These are phyloP conservation scores for Rhynchosporium secalis DNA, from an alignment of 2,329 filamentous ascomycete species.

Conservation along the genomic window DNA sequence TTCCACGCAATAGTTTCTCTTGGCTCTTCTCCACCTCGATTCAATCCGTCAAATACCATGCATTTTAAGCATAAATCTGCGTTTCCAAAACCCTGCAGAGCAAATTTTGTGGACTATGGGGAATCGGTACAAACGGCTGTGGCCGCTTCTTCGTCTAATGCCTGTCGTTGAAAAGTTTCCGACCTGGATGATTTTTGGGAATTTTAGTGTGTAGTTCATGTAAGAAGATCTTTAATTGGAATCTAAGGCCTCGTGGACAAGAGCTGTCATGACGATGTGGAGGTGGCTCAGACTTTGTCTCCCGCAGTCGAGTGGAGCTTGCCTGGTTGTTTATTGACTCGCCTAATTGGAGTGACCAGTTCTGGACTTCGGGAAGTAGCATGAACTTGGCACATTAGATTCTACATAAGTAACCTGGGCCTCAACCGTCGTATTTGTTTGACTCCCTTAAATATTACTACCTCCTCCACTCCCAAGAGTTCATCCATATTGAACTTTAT, in stretches of 20 bases:
- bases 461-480: background rate
- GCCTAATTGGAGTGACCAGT: background rate
- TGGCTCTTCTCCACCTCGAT: background rate
- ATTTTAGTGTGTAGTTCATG: background rate
- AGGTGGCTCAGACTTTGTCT: conserved; percentile 9
- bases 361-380: background rate
- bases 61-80: conserved; percentile 1
- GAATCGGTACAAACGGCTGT: conserved; percentile 6
- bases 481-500: background rate
- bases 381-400: background rate
- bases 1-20: background rate
- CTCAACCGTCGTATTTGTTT: background rate
- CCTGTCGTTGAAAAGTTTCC: background rate
- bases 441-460: background rate
- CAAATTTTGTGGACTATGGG: background rate
- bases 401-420: background rate
- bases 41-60: conserved; percentile 1
- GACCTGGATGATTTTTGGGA: background rate
- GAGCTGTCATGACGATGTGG: background rate
- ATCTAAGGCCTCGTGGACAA: background rate
- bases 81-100: background rate
- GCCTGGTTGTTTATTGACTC: conserved; percentile 5
- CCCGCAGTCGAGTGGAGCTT: background rate
- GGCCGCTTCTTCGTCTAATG: background rate
- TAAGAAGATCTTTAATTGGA: conserved; percentile 10